Evolutionary conservation across 164 flowering plant species (phyloP).

Genomic region (Umbellularia californica): DNA sequence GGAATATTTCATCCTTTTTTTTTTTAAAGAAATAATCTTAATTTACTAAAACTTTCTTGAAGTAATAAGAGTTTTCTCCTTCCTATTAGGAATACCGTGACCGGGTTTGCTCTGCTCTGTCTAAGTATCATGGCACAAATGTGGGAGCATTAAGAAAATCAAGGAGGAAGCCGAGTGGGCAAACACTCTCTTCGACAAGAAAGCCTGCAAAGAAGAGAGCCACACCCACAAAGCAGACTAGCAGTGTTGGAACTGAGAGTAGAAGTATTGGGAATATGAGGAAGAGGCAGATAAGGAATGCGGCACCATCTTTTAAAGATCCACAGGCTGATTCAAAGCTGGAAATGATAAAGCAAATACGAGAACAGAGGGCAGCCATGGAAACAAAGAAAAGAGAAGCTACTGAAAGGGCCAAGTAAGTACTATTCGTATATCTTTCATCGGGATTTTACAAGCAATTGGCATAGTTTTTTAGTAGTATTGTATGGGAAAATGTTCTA

Average conservation of each 20-base stretch:
- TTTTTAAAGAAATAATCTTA: background rate
- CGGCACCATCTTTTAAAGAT: slow-evolving; percentile 58
- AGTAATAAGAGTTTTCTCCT: background rate
- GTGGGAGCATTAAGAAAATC: slow-evolving; percentile 49
- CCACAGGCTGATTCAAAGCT: slow-evolving; percentile 70
- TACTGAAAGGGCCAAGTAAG: slow-evolving; percentile 77
- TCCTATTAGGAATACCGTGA: slow-evolving; percentile 59
- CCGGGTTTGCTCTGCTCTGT: slow-evolving; percentile 58
- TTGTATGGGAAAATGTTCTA: background rate
- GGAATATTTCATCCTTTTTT: slow-evolving; percentile 1
- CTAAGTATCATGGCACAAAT: slow-evolving; percentile 56
- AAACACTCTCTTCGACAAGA: slow-evolving; percentile 16
- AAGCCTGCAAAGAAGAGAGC: slow-evolving; percentile 24
- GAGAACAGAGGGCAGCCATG: slow-evolving; percentile 61
- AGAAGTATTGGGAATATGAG: slow-evolving; percentile 15
- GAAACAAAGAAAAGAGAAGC: slow-evolving; percentile 65
- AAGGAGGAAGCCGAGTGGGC: slow-evolving; percentile 42
- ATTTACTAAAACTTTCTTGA: background rate
- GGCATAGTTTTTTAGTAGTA: background rate
- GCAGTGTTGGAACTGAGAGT: slow-evolving; percentile 11
- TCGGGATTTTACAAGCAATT: background rate
- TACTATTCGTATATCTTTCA: slow-evolving; percentile 5
- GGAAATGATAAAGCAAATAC: slow-evolving; percentile 83
- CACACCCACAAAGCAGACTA: slow-evolving; percentile 11
- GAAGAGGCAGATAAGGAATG: slow-evolving; percentile 28